Evolutionary conservation across 2,329 filamentous ascomycete species (phyloP).

Genomic region (Pestalotiopsis sp.): DNA sequence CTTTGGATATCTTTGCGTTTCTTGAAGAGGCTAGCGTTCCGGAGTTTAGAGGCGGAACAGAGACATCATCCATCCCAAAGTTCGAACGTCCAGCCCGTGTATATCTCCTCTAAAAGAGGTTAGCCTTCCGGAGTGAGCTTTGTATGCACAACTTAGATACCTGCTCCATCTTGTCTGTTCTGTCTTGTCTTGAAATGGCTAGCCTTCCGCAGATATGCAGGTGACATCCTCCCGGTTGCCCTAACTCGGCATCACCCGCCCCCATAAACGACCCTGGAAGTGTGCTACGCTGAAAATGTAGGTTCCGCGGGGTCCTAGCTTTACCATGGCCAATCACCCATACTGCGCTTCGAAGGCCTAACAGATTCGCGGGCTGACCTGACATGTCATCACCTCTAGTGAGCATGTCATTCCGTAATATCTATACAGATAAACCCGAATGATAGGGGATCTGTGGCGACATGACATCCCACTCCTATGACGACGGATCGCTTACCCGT

Average conservation of each 20-base stretch:
- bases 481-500: constrained; percentile 8
- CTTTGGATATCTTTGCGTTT: not conserved
- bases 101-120: not conserved
- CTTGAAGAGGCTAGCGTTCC: not conserved
- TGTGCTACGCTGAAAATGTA: too few species aligned
- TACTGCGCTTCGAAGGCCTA: too few species aligned
- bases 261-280: not conserved
- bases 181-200: constrained; percentile 4
- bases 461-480: not conserved
- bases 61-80: not conserved
- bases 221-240: not conserved
- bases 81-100: not conserved
- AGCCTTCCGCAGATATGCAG: constrained; percentile 12
- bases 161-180: not conserved
- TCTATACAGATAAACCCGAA: not conserved
- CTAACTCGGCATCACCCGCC: not conserved
- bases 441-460: not conserved
- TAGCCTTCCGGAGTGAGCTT: not conserved
- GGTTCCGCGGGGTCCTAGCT: not conserved
- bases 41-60: not conserved
- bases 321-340: too few species aligned
- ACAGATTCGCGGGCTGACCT: too few species aligned
- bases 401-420: too few species aligned
- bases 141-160: not conserved
- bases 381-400: too few species aligned